These are phyloP conservation scores for Aspergillus asperescens DNA, from an alignment of 495 filamentous ascomycete species.

Conservation along the genomic window DNA sequence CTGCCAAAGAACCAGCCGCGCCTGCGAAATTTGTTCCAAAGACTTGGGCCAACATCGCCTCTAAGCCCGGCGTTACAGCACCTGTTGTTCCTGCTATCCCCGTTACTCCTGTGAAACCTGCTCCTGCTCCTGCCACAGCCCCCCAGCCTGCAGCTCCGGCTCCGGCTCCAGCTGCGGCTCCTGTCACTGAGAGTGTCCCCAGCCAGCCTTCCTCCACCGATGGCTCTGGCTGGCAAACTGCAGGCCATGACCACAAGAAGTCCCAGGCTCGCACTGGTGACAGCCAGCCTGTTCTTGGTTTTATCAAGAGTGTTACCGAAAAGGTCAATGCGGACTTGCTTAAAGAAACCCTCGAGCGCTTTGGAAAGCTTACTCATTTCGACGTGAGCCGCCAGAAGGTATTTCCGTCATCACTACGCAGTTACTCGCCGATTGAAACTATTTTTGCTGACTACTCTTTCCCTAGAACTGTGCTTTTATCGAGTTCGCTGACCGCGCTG, in stretches of 20 bases:
- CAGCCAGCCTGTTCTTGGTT: slow-evolving; percentile 67
- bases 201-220: slow-evolving; percentile 46
- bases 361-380: slow-evolving; percentile 77
- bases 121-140: slow-evolving; percentile 32
- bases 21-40: slow-evolving; percentile 55
- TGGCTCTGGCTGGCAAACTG: slow-evolving; percentile 70
- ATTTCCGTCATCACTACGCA: slow-evolving; percentile 12
- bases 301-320: slow-evolving; percentile 90
- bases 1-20: slow-evolving; percentile 42
- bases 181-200: slow-evolving; percentile 37
- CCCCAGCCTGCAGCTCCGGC: slow-evolving; percentile 33
- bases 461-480: slow-evolving; percentile 95
- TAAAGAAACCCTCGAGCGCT: slow-evolving; percentile 57
- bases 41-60: slow-evolving; percentile 86
- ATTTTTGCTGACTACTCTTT: neutral
- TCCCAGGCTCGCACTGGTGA: slow-evolving; percentile 63
- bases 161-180: slow-evolving; percentile 30
- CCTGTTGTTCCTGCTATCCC: slow-evolving; percentile 37
- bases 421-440: neutral
- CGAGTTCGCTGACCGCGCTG: slow-evolving; percentile 75
- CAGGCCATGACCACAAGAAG: slow-evolving; percentile 70
- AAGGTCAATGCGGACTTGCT: slow-evolving; percentile 69
- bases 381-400: slow-evolving; percentile 91
- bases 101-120: slow-evolving; percentile 35
- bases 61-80: slow-evolving; percentile 39